phyloP scores from a whole-genome alignment of 1,284 basidiomycete genomes.

The Sporisorium sorghi region DNA sequence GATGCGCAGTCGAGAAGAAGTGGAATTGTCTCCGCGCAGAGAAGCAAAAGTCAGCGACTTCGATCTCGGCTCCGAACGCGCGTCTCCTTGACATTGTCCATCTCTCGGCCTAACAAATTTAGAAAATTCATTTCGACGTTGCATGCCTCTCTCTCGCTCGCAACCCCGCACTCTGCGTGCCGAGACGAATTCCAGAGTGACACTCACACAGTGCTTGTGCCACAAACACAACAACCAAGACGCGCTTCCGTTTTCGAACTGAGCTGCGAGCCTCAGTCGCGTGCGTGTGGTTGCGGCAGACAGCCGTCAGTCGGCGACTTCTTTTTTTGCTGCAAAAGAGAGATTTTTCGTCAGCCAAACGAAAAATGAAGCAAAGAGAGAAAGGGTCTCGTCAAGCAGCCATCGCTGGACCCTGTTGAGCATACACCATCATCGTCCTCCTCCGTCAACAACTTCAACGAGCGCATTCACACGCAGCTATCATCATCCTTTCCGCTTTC shows the following conservation, averaged over 20 bases:
- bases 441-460: too few species aligned
- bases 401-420: background rate
- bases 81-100: background rate
- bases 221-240: too few species aligned
- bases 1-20: background rate
- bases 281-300: slow-evolving; percentile 1
- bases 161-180: slow-evolving; percentile 37
- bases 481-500: background rate
- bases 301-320: slow-evolving; percentile 1
- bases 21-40: slow-evolving; percentile 1
- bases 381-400: background rate
- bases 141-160: slow-evolving; percentile 16
- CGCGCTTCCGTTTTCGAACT: background rate
- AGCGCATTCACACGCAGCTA: too few species aligned
- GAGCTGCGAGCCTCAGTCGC: background rate
- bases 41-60: background rate
- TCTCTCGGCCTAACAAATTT: background rate
- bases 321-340: too few species aligned
- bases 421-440: slow-evolving; percentile 5
- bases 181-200: slow-evolving; percentile 16
- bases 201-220: background rate
- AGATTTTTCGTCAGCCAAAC: slow-evolving; percentile 1
- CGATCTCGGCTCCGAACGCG: slow-evolving; percentile 9
- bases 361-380: background rate
- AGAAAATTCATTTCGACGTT: background rate